These are phyloP conservation scores for Candida bentonensis DNA, from an alignment of 805 yeast species.

Conservation along the genomic window DNA sequence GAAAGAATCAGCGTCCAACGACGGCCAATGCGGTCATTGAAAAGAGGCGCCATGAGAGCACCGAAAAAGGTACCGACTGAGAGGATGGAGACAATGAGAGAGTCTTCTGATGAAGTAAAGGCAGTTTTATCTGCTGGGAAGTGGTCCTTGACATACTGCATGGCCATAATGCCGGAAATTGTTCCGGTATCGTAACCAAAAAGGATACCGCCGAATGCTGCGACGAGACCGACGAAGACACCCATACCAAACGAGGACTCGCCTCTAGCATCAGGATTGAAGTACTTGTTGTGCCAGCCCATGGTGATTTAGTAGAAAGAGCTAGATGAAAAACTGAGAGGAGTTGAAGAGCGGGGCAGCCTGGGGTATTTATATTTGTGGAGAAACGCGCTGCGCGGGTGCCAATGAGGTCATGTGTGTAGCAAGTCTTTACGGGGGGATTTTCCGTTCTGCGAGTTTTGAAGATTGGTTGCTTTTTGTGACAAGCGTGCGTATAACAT, in stretches of 20 bases:
- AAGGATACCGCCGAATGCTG: slow-evolving; percentile 83
- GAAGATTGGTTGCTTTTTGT: too few species aligned
- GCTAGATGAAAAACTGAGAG: too few species aligned
- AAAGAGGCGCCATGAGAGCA: slow-evolving; percentile 39
- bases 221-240: slow-evolving; percentile 58
- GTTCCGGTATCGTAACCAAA: slow-evolving; percentile 87
- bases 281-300: neutral
- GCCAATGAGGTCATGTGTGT: too few species aligned
- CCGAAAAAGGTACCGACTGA: slow-evolving; percentile 74
- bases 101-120: slow-evolving; percentile 49
- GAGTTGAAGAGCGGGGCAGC: too few species aligned
- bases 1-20: slow-evolving; percentile 24
- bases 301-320: too few species aligned
- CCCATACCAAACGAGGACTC: slow-evolving; percentile 45
- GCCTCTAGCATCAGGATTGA: slow-evolving; percentile 5
- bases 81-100: slow-evolving; percentile 64
- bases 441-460: too few species aligned
- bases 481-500: too few species aligned
- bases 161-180: slow-evolving; percentile 64
- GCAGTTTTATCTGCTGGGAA: slow-evolving; percentile 27
- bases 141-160: slow-evolving; percentile 46
- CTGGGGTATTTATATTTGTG: too few species aligned
- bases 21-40: slow-evolving; percentile 65
- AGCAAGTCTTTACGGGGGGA: too few species aligned
- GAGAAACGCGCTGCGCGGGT: too few species aligned